These are phyloP conservation scores for Termitomyces sp. DNA, from an alignment of 768 basidiomycete genomes.

Conservation along the genomic window DNA sequence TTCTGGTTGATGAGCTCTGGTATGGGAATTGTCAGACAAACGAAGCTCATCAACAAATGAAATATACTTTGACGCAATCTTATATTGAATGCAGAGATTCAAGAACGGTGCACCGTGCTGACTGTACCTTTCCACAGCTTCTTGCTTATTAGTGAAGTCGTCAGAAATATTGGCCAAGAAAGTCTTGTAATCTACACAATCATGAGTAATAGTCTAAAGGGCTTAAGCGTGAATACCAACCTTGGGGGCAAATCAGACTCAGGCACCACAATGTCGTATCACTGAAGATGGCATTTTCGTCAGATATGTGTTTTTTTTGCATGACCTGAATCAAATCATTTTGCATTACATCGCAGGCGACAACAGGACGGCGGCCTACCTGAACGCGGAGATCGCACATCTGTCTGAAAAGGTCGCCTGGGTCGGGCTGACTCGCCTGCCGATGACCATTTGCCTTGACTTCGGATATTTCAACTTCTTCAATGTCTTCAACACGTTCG, in stretches of 20 bases:
- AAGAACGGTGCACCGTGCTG: conserved; percentile 36
- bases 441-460: not conserved
- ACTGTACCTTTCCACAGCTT: conserved; percentile 34
- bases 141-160: conserved; percentile 36
- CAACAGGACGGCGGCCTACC: conserved; percentile 19
- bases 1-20: conserved; percentile 1
- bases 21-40: not conserved
- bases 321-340: conserved; percentile 23
- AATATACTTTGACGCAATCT: conserved; percentile 11
- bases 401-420: conserved; percentile 21
- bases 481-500: not conserved
- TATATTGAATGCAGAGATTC: conserved; percentile 32
- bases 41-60: not conserved
- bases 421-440: conserved; percentile 10
- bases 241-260: conserved; percentile 37
- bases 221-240: conserved; percentile 19
- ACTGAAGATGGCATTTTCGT: conserved; percentile 29
- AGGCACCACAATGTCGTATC: conserved; percentile 33
- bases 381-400: conserved; percentile 18
- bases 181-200: conserved; percentile 28
- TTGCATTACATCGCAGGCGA: not conserved
- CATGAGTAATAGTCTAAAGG: not conserved
- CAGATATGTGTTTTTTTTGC: conserved; percentile 17
- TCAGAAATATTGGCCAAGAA: conserved; percentile 36
- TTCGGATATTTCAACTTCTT: not conserved